Base-by-base conservation (phyloP, 2,329 filamentous ascomycete genomes). In the Aspergillus neoniger region DNA sequence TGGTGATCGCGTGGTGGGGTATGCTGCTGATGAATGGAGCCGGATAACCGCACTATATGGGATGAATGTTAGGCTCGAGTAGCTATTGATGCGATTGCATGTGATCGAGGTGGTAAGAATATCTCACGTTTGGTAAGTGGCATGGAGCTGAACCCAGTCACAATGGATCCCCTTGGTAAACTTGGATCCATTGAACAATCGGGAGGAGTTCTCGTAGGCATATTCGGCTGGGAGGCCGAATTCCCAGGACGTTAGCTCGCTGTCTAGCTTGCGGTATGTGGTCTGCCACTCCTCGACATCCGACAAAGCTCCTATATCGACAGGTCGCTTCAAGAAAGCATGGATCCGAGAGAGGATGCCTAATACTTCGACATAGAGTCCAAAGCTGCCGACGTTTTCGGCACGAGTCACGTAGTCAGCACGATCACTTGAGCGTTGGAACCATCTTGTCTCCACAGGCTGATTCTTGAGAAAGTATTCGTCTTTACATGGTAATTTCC, bases 271-370 rank as follows among this genome's bases (percentile, higher is more conserved):
- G 67, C 91, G 90, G 76, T 96, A 96, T 51, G 90, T 88, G 67
- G 88, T 83, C 76, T 96, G 92, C 93, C 93, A 96, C 72, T 89
- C 85, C 74, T 96, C 91, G 5, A 96, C 93, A 68, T 96, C 93
- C 5, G 88, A 86, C 9, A 92, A 79, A 7, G 90, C 90, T 51
- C 90, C 89, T 62, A 96, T 96, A 71, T 96, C 92, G 32, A 96
- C 91, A 0, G 93, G 92, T 66, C 89, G 88, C 74, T 96, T 96
- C 59, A 96, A 79, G 67, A 96, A 96, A 55, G 90, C 86, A 78
- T 97, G 93, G 57, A 96, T 92, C 65, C 91, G 88, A 56, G 91
- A 93, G 2, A 96, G 80, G 55, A 96, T 93, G 2, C 91, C 91
- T 4, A 96, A 81, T 17, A 96, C 90, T 73, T 96, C 93, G 62